Base-by-base conservation (phyloP, 2,329 filamentous ascomycete genomes). In the Cladosporium oxysporum region DNA sequence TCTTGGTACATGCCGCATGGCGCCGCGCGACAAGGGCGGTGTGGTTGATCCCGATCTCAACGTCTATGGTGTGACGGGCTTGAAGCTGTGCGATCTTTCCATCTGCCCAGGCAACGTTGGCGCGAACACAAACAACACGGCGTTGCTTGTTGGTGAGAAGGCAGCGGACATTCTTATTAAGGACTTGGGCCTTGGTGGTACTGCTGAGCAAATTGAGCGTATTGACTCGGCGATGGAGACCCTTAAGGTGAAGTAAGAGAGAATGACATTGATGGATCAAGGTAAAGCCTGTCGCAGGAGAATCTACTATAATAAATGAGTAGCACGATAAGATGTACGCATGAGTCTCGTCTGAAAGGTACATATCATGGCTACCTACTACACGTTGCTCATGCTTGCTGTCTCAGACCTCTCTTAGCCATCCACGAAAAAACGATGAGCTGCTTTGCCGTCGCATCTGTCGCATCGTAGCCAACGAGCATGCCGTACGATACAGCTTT, bases 111-210 rank as follows among this genome's bases (percentile, higher is more conserved):
- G 74, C 65, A 80, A 80, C 62, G 79, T 83, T 11, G 80, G 77
- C 8, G 80, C 77, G 0, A 83, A 83, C 67, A 82, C 81, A 2
- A 79, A 81, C 66, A 81, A 82, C 61, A 82, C 80, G 3, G 80
- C 81, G 0, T 69, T 82, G 55, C 75, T 75, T 53, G 72, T 80
- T 49, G 79, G 78, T 1, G 79, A 80, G 71, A 80, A 79, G 71
- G 78, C 77, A 0, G 78, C 79, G 11, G 74, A 76, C 61, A 77
- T 80, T 60, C 75, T 82, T 68, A 74, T 73, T 28, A 71, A 70
- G 63, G 79, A 80, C 47, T 68, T 82, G 47, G 78, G 78, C 5
- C 66, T 72, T 3, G 47, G 60, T 28, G 33, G 26, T 5, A 28
- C 21, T n/a, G 57, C 35, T 5, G 57, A 59, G 37, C 33, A 37